Base-by-base conservation (phyloP, 345 rosid genomes). In the Aquilaria malaccensis region DNA sequence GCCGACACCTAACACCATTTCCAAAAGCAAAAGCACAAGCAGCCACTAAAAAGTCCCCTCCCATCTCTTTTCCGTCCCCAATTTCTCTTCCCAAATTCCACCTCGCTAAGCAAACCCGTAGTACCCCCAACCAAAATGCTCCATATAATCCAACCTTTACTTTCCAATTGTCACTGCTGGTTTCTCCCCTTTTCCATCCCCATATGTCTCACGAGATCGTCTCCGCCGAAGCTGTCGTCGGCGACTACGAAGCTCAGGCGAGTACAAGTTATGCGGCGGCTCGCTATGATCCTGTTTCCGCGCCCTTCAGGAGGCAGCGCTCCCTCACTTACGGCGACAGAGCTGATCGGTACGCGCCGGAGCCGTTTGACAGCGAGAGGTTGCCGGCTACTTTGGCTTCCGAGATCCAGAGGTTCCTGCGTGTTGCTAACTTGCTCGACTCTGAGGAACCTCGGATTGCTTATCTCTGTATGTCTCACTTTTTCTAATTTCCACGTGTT, bases 281-380 rank as follows among this genome's bases (percentile, higher is more conserved):
- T 11, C 12, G 1, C 9, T 51, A 62, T 12, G 14, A 43, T 7
- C 56, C 58, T 22, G 30, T 29, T 29, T 22, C 58, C 0, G 14
- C 50, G 55, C 75, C 71, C 10, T 65, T 76, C 68, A 74, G 72
- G 9, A 72, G 83, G 60, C 72, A 73, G 6, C 74, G 81, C 58
- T 77, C 80, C 12, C 73, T 81, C 62, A 72, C 83, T 45, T 55
- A 33, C 6, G 64, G 78, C 14, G 81, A 77, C 53, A 47, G 65
- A 1, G 30, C 57, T 52, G 66, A 57, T 48, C 52, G 62, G 52
- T 74, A 80, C 61, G 77, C 62, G 22, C 75, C 83, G 43, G 81
- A 75, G 80, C 87, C 93, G 0, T 89, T 93, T 58, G 95, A 87
- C n/a, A 89, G 98, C 53, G 98, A 93, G 80, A 84, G 85, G 75